Evolutionary conservation across 108 stramenopile species (phyloP), one percentile per base, ranked within the genome.

Genomic region (Cyclotella cryptica): DNA sequence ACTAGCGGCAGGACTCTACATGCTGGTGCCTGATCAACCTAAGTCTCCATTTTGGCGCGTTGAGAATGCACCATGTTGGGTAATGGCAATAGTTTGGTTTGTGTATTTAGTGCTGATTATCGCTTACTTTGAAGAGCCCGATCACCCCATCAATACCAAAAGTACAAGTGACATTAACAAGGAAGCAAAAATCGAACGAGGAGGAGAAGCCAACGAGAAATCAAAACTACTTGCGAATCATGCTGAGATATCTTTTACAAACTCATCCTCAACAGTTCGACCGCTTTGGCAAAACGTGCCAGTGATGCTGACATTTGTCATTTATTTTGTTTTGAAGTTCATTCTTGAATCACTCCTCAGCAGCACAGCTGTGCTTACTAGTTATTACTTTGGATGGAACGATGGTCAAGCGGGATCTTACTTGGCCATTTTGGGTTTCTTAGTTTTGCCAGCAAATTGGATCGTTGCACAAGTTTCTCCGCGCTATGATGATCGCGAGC

Each of bases 301-400:
- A 26, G 88, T 92, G 18, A 79, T 90, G 84, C 39, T 73, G 35
- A 85, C 86, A 6, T 53, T 92, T 13, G 65, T 74, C 64, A 68
- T 92, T 15, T 90, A 89, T 54, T 88, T 92, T 75, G 78, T 92
- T n/a, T 64, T 92, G 47, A 89, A 92, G 49, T 69, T 90, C 43
- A 85, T 87, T 14, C 75, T 87, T 41, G 88, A 91, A 65, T 71
- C 69, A 43, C 57, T 87, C 1, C 40, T 87, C 24, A 87, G 86
- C 74, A 89, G 88, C 1, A 55, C 83, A n/a, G 62, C 83, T 10
- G 84, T 74, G 0, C 47, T 91, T 12, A 85, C 87, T 26, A 65
- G 52, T 15, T 88, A 60, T 28, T 89, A 89, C 74, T 91, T 91
- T 70, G 74, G 52, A 21, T 91, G 90, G 90, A 72, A 72, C 57